Base-by-base conservation (phyloP, 768 basidiomycete genomes). In the Phlegmacium glaucopus region DNA sequence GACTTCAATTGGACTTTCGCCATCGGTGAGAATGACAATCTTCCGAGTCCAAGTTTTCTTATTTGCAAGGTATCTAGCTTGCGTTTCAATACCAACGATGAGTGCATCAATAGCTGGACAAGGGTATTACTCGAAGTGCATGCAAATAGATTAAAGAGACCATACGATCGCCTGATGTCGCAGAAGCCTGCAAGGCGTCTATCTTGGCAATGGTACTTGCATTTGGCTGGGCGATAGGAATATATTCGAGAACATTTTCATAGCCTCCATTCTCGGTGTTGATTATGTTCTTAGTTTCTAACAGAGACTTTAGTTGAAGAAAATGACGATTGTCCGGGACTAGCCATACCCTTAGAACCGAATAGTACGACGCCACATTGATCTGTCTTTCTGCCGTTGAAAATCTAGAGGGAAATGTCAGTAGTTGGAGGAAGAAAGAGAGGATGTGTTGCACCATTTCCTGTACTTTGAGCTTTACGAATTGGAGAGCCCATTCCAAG, bases 301-400 rank as follows among this genome's bases (percentile, higher is more conserved):
- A 42, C 9, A 9, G 15, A 4, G 36, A 16, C 27, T 38, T 54
- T 16, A 56, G 47, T 32, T 25, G 26, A 39, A 25, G n/a, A 30
- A n/a, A 10, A 22, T 39, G 12, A 15, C 9, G 42, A 17, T n/a
- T 8, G 38, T 17, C 16, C 11, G 22, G 37, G 28, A 12, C 27
- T n/a, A 7, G 10, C n/a, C 48, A 38, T 53, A 75, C 92, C 80
- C 64, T 90, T 83, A 2, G 86, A 81, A n/a, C 91, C 94, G 58
- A 92, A 93, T 3, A 85, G 67, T 39, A 96, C 77, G 25, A 97
- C 80, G n/a, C 92, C 90, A 61, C 92, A 91, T 60, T 91, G 84
- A 60, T 95, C 94, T 9, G 94, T 97, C 72, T 95, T 96, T 35
- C 94, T 77, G 11, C 86, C 89, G 54, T 88, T 82, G 61, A 84